Conservation (phyloP, 139 green algal species). For the Chlamydomonas asymmetrica region DNA sequence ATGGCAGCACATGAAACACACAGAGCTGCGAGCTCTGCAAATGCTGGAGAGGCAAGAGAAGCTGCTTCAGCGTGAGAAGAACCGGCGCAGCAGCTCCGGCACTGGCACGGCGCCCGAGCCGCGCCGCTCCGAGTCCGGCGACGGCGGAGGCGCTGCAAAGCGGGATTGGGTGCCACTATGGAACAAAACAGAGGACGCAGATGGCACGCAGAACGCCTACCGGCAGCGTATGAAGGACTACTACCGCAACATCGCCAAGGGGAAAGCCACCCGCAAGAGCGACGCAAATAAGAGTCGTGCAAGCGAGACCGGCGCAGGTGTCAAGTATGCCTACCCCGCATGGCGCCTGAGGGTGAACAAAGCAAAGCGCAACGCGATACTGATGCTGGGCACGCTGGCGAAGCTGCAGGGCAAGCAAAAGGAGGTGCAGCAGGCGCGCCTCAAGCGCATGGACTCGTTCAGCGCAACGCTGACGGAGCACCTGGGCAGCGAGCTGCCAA, state of each 20-base stretch:
- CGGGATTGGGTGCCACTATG: too few relatives aligned
- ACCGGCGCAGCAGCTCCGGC: too few relatives aligned
- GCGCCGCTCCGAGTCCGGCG: too few relatives aligned
- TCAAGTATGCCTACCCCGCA: conserved; percentile 1
- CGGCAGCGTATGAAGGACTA: conserved; percentile 6
- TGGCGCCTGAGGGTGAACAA: conserved; percentile 18
- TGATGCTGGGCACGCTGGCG: neutral
- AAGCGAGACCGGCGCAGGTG: neutral
- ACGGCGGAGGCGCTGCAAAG: too few relatives aligned
- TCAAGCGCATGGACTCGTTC: conserved; percentile 38
- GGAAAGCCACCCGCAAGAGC: neutral
- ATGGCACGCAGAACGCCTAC: neutral
- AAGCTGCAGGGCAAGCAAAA: neutral
- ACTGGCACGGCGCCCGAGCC: too few relatives aligned
- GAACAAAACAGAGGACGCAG: neutral
- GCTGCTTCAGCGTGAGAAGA: too few relatives aligned
- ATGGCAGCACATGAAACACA: conserved; percentile 37
- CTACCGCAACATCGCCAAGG: conserved; percentile 6
- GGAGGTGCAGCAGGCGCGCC: neutral
- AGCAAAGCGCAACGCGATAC: conserved; percentile 22
- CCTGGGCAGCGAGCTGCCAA: conserved; percentile 23
- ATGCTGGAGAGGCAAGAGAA: neutral
- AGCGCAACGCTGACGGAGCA: conserved; percentile 17
- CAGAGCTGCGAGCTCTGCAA: conserved; percentile 30
- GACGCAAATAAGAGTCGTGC: neutral